Base-by-base conservation (phyloP, 352 stramenopile genomes). In the Phytophthora rubi region DNA sequence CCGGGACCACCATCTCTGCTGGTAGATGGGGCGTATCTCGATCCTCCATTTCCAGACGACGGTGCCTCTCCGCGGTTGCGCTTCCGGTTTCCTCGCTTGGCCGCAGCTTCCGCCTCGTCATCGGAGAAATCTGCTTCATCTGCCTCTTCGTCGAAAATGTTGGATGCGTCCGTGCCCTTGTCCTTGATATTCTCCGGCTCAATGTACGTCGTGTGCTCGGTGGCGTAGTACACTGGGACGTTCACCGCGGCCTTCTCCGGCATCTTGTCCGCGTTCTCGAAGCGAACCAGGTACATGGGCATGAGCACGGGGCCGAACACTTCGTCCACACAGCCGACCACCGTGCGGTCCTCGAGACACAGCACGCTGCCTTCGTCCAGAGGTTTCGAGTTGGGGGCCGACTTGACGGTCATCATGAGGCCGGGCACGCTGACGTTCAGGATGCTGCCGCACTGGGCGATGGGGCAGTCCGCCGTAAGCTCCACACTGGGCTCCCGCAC, bases 231-330 rank as follows among this genome's bases (percentile, higher is more conserved):
- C 7, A 96, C 85, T 2, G 65, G 52, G 15, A 68, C 70, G 58
- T 83, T 78, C 13, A 88, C 53, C 10, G 65, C 48, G 0, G 81
- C 85, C 45, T 79, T 73, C 16, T 69, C 48, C 0, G 89, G 85
- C 32, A 96, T 94, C 68, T 94, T 92, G 16, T 76, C 75, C 0
- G 77, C 81, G 7, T 62, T 81, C 39, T 90, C 80, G 65, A 93
- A 96, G 13, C 89, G 89, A 42, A 96, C 75, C n/a, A 95, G 70
- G 62, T 96, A 96, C 82, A 96, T 90, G 8, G 89, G 89, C 87
- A 94, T 90, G 33, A 91, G 65, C 55, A 96, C 86, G 3, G 87
- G 89, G 5, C 89, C 89, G 69, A 96, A 96, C 1, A 96, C 70
- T 64, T 96, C 89, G 62, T 96, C 87, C 16, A 96, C 81, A 49